Percentiles rank a stretch among this genome's conserved stretches.
Conservation (phyloP, 805 yeast genomes). For the Hanseniaspora mollemarum region DNA sequence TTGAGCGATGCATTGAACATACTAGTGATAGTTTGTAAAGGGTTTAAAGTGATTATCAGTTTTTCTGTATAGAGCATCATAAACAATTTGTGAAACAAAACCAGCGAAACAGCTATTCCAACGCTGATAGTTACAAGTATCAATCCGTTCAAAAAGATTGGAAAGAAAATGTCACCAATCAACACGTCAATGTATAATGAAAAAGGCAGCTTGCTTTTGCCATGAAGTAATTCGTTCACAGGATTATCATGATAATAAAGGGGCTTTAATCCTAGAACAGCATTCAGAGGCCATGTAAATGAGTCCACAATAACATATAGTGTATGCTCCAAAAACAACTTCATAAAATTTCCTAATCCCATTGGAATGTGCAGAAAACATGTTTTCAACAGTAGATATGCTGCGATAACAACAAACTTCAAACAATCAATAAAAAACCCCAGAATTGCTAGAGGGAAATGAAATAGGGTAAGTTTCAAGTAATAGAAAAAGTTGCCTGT, state of each 20-base stretch:
- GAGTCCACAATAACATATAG: conserved; percentile 8
- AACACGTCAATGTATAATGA: neutral
- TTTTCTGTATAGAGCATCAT: neutral
- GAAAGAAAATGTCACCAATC: conserved; percentile 1
- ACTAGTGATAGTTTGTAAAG: neutral
- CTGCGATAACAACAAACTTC: neutral
- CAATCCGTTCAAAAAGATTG: neutral
- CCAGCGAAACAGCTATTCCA: neutral
- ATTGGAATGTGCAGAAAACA: neutral
- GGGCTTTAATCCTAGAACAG: neutral
- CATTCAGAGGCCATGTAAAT: conserved; percentile 1
- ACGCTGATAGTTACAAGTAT: neutral
- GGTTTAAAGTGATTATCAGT: neutral
- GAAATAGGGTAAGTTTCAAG: neutral
- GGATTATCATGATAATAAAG: conserved; percentile 1
- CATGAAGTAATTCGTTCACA: neutral
- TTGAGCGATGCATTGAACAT: neutral
- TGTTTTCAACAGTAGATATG: neutral
- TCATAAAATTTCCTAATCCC: neutral
- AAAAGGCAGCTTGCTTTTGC: neutral
- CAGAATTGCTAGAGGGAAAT: neutral
- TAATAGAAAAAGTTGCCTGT: neutral
- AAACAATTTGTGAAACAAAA: neutral
- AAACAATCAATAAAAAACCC: neutral
- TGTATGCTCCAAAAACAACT: neutral